These are phyloP conservation scores for Meyerozyma elateridarum DNA, from an alignment of 1,139 yeast species.

Conservation along the genomic window DNA sequence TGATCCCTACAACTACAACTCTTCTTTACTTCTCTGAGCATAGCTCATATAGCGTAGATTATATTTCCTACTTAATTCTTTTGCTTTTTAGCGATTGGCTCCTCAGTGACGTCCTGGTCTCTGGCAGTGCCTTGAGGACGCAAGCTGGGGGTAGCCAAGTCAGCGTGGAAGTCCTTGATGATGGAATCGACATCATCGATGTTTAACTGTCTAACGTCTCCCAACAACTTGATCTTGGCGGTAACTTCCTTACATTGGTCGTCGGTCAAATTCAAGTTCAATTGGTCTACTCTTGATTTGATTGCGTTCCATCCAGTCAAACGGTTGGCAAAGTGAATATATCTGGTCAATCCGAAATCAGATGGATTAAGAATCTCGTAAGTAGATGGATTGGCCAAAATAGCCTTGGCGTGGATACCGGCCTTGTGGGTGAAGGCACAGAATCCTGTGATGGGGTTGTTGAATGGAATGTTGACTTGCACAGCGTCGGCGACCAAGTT, in stretches of 20 bases:
- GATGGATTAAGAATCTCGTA: conserved; percentile 55
- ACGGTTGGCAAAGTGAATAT: conserved; percentile 56
- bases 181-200: conserved; percentile 48
- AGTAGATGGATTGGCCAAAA: conserved; percentile 56
- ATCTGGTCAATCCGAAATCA: conserved; percentile 54
- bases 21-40: too few relatives aligned
- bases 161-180: conserved; percentile 41
- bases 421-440: conserved; percentile 63
- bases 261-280: conserved; percentile 46
- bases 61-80: too few relatives aligned
- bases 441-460: conserved; percentile 58
- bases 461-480: conserved; percentile 54
- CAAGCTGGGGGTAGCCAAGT: conserved; percentile 23
- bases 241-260: conserved; percentile 56
- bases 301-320: conserved; percentile 55
- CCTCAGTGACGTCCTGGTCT: conserved; percentile 19
- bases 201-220: conserved; percentile 48
- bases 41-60: too few relatives aligned
- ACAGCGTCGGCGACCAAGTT: conserved; percentile 56
- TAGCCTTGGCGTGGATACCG: conserved; percentile 59
- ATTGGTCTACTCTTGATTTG: conserved; percentile 45
- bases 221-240: conserved; percentile 49
- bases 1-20: too few relatives aligned
- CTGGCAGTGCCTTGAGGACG: conserved; percentile 20
- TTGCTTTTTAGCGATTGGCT: conserved; percentile 35